These are phyloP conservation scores for Phytophthora multivora DNA, from an alignment of 352 stramenopile genomes.

Conservation along the genomic window DNA sequence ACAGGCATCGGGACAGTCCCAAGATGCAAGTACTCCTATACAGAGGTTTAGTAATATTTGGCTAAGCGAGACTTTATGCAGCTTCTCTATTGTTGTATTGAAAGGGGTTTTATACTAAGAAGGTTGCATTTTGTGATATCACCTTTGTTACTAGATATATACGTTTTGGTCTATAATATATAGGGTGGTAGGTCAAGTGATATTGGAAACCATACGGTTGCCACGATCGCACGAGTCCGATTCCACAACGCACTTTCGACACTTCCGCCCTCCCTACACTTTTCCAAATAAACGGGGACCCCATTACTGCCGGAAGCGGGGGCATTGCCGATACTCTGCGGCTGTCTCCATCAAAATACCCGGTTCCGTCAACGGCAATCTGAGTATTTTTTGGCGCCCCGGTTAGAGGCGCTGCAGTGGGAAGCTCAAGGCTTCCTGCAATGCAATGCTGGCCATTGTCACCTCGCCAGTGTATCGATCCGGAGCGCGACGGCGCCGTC, in stretches of 20 bases:
- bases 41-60: background rate
- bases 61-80: background rate
- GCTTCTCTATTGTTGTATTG: background rate
- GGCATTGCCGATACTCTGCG: background rate
- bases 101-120: background rate
- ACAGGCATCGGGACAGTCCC: slow-evolving; percentile 4
- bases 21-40: background rate
- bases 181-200: background rate
- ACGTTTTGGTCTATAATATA: background rate
- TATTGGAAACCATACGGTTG: slow-evolving; percentile 10
- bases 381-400: slow-evolving; percentile 21
- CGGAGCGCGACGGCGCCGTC: slow-evolving; percentile 7
- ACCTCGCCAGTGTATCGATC: slow-evolving; percentile 5
- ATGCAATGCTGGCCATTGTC: background rate
- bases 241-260: slow-evolving; percentile 18
- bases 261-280: slow-evolving; percentile 16
- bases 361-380: slow-evolving; percentile 2
- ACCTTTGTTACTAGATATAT: background rate
- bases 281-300: background rate
- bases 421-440: slow-evolving; percentile 8
- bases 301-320: slow-evolving; percentile 7
- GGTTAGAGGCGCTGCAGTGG: slow-evolving; percentile 11
- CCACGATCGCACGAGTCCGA: slow-evolving; percentile 19
- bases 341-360: slow-evolving; percentile 33
- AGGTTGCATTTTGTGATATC: background rate